Evolutionary conservation across 306 rosid genomes (phyloP).

Genomic region (Cicer cuneatum): DNA sequence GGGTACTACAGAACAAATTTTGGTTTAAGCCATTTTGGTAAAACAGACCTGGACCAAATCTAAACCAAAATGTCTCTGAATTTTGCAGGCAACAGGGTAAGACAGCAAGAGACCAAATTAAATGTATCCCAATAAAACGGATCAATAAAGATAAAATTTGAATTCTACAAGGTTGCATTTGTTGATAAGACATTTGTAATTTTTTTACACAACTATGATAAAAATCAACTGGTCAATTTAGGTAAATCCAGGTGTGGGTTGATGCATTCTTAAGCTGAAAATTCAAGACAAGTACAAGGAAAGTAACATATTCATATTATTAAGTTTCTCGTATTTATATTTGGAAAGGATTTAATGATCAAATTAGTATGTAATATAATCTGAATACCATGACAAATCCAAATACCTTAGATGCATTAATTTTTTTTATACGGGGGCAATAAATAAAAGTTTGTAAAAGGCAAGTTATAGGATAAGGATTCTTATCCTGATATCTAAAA

Average conservation of each 20-base stretch:
- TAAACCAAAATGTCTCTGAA: conserved; percentile 6
- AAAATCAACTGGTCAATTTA: conserved; percentile 19
- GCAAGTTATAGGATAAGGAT: conserved; percentile 23
- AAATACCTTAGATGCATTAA: conserved; percentile 19
- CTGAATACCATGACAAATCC: conserved; percentile 30
- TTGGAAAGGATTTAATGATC: conserved; percentile 42
- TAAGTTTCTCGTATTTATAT: conserved; percentile 23
- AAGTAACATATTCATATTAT: conserved; percentile 8
- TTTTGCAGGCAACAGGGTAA: conserved; percentile 23
- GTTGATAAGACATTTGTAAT: conserved; percentile 10
- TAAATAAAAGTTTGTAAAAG: conserved; percentile 27
- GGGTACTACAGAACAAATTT: not conserved
- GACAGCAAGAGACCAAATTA: conserved; percentile 30
- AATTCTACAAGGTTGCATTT: conserved; percentile 24
- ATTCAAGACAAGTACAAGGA: conserved; percentile 12
- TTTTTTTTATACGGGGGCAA: conserved; percentile 6
- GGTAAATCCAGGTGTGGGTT: conserved; percentile 3
- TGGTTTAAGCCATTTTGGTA: not conserved
- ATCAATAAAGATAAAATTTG: conserved; percentile 18
- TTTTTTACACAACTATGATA: conserved; percentile 17
- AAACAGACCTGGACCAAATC: conserved; percentile 9
- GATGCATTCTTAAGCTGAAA: conserved; percentile 23
- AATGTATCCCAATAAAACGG: conserved; percentile 31
- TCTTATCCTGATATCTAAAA: conserved; percentile 23
- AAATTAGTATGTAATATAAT: conserved; percentile 33